Conservation (phyloP, 306 rosid species). For the Ochetophila trinervis region DNA sequence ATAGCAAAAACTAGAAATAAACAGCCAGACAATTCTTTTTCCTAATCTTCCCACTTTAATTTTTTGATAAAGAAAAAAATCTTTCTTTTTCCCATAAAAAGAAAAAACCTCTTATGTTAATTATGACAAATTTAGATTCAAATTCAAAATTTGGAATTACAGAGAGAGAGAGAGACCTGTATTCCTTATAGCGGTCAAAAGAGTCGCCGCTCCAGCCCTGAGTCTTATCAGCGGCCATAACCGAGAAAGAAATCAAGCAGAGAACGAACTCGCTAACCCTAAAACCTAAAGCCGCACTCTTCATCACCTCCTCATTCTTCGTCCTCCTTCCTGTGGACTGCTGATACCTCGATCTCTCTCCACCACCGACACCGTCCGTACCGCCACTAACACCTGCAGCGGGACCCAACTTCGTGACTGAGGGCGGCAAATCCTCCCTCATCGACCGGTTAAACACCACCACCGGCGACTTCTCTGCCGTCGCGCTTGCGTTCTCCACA, state of each 20-base stretch:
- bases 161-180: slow-evolving; percentile 51
- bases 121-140: not conserved
- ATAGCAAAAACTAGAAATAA: too few species aligned
- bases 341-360: slow-evolving; percentile 33
- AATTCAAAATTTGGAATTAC: slow-evolving; percentile 1
- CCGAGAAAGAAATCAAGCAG: slow-evolving; percentile 87
- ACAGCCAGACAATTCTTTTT: too few species aligned
- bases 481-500: slow-evolving; percentile 21
- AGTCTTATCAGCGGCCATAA: slow-evolving; percentile 96
- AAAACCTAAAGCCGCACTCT: slow-evolving; percentile 77
- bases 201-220: slow-evolving; percentile 99
- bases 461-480: slow-evolving; percentile 23
- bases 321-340: slow-evolving; percentile 20
- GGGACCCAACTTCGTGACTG: slow-evolving; percentile 43
- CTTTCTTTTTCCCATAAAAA: not conserved
- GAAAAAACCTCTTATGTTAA: not conserved
- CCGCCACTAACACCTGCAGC: slow-evolving; percentile 12
- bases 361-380: slow-evolving; percentile 28
- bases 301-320: slow-evolving; percentile 38
- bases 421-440: slow-evolving; percentile 44
- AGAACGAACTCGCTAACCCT: slow-evolving; percentile 67
- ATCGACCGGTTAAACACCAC: slow-evolving; percentile 35
- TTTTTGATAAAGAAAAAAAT: too few species aligned
- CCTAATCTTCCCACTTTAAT: too few species aligned
- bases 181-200: slow-evolving; percentile 93